Evolutionary conservation across 441 rosid genomes (phyloP).

Genomic region (Bocquillonia castaneifolia): DNA sequence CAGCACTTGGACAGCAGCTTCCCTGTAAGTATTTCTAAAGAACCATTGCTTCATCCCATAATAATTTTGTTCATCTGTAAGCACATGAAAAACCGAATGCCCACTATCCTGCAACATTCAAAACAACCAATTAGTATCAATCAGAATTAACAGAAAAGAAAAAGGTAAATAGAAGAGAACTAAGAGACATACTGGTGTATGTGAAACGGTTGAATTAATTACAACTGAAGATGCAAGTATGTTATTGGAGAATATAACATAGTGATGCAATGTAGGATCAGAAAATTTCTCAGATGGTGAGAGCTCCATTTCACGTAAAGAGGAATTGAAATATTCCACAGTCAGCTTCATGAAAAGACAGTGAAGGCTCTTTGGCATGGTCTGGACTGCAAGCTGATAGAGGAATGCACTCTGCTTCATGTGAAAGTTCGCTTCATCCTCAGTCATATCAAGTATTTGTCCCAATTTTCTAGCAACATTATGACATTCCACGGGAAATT

Average conservation of each 20-base stretch:
- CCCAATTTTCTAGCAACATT: slow-evolving; percentile 89
- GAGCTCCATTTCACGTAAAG: slow-evolving; percentile 39
- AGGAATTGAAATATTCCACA: slow-evolving; percentile 73
- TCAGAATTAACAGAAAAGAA: slow-evolving; percentile 10
- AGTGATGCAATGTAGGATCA: slow-evolving; percentile 67
- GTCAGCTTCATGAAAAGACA: slow-evolving; percentile 89
- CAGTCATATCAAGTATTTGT: slow-evolving; percentile 81
- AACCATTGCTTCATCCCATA: slow-evolving; percentile 85
- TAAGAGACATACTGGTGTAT: slow-evolving; percentile 49
- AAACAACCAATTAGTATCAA: slow-evolving; percentile 29
- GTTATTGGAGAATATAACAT: slow-evolving; percentile 69
- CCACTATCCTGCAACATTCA: slow-evolving; percentile 66
- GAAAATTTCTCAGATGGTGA: slow-evolving; percentile 44
- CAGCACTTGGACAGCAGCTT: slow-evolving; percentile 60
- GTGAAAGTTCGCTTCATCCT: slow-evolving; percentile 90
- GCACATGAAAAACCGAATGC: slow-evolving; percentile 77
- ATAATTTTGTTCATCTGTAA: slow-evolving; percentile 79
- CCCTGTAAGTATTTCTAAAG: slow-evolving; percentile 50
- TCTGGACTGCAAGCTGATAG: slow-evolving; percentile 80
- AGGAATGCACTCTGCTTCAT: slow-evolving; percentile 95
- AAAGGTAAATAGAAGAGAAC: slow-evolving; percentile 24
- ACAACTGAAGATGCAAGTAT: slow-evolving; percentile 85
- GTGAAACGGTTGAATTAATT: slow-evolving; percentile 74
- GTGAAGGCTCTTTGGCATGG: slow-evolving; percentile 93
- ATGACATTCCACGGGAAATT: slow-evolving; percentile 65